Percentiles rank a stretch among this genome's conserved stretches.
These are phyloP conservation scores for Claviceps africana DNA, from an alignment of 2,329 filamentous ascomycete genomes.

Conservation along the genomic window DNA sequence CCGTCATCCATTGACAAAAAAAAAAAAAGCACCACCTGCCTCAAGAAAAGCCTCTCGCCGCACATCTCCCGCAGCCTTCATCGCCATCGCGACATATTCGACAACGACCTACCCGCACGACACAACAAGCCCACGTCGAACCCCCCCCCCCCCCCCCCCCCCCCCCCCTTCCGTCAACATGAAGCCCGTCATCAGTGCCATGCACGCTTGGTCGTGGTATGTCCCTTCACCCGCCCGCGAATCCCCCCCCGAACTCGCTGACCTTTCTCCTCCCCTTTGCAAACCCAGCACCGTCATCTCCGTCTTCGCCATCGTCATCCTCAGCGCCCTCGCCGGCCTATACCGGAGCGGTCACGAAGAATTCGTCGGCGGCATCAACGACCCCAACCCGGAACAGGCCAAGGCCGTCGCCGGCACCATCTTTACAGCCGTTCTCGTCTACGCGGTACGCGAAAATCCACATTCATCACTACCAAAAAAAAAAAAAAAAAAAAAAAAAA, in stretches of 20 bases:
- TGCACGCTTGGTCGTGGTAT: slow-evolving; percentile 94
- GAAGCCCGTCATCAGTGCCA: slow-evolving; percentile 86
- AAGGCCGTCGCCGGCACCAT: slow-evolving; percentile 69
- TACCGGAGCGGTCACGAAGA: slow-evolving; percentile 72
- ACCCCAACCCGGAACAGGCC: slow-evolving; percentile 59
- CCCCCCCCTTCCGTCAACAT: slow-evolving; percentile 44
- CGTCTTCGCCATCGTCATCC: slow-evolving; percentile 49
- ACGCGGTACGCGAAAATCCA: slow-evolving; percentile 53
- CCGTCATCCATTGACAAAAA: no score
- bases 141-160: no score
- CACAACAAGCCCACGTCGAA: no score
- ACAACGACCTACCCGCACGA: no score
- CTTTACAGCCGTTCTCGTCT: slow-evolving; percentile 78
- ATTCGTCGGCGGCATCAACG: slow-evolving; percentile 61
- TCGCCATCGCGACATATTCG: no score
- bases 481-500: background rate
- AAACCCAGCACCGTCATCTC: slow-evolving; percentile 56
- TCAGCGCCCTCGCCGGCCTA: slow-evolving; percentile 52
- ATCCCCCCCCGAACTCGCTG: slow-evolving; percentile 8
- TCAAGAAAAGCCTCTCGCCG: no score
- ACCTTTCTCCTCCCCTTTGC: slow-evolving; percentile 6
- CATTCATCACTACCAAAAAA: no score
- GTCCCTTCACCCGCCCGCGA: slow-evolving; percentile 16
- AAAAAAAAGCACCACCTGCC: no score
- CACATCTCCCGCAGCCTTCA: no score